These are phyloP conservation scores for Lipomyces starkeyi DNA, from an alignment of 805 yeast species.

Conservation along the genomic window DNA sequence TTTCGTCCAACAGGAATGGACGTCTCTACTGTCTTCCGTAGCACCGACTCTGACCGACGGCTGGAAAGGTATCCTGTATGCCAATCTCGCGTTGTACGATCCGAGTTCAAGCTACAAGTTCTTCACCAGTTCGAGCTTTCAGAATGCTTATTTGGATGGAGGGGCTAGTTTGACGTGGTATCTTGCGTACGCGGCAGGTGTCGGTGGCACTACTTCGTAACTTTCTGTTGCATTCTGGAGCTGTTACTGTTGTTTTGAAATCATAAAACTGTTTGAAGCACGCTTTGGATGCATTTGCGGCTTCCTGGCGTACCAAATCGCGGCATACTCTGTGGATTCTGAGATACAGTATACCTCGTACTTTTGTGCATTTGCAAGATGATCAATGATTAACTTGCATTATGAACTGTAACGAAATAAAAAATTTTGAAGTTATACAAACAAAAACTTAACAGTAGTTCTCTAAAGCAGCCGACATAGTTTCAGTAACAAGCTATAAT, in stretches of 20 bases:
- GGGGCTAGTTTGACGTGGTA: conserved; percentile 93
- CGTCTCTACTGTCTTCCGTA: conserved; percentile 51
- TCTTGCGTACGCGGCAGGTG: conserved; percentile 65
- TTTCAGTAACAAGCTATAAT: background rate
- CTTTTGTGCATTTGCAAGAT: conserved; percentile 1
- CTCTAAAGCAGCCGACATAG: background rate
- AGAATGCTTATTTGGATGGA: conserved; percentile 65
- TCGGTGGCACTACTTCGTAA: background rate
- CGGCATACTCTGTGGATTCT: background rate
- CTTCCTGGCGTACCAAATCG: background rate
- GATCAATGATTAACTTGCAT: background rate
- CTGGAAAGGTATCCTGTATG: conserved; percentile 73
- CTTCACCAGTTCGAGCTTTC: conserved; percentile 63
- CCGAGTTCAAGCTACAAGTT: conserved; percentile 67
- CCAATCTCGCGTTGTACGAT: conserved; percentile 76
- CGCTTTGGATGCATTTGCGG: background rate
- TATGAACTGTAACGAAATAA: background rate
- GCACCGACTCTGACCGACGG: conserved; percentile 52
- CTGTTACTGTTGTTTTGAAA: background rate
- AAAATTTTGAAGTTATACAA: background rate
- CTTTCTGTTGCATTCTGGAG: background rate
- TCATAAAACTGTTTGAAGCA: background rate
- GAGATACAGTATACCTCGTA: background rate
- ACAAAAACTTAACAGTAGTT: background rate
- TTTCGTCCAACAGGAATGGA: conserved; percentile 66